A percentile compares a stretch with the other conserved stretches of the same genome.
Evolutionary conservation across 2,329 filamentous ascomycete genomes (phyloP).

Genomic region (Periglandula ipomoeae): DNA sequence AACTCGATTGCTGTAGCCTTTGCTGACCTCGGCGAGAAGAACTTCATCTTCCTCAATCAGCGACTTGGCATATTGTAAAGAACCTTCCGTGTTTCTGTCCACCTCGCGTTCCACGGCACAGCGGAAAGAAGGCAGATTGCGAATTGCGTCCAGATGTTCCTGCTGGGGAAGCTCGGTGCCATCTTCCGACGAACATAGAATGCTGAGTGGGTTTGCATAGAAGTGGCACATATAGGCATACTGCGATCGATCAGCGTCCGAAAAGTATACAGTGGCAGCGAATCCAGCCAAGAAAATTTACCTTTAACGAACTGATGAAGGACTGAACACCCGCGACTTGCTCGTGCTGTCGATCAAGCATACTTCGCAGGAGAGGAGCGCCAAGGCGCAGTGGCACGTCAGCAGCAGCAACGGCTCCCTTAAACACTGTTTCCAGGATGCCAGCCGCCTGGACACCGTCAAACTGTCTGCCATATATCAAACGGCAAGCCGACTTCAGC

Average conservation of each 20-base stretch:
- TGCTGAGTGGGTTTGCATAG: conserved; percentile 65
- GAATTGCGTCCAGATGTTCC: conserved; percentile 58
- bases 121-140: conserved; percentile 61
- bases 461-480: conserved; percentile 63
- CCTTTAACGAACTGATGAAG: conserved; percentile 62
- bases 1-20: conserved; percentile 22
- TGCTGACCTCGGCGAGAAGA: conserved; percentile 36
- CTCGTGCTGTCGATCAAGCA: conserved; percentile 65
- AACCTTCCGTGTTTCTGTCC: conserved; percentile 29
- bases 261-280: neutral
- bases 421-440: conserved; percentile 65
- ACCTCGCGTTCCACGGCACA: conserved; percentile 39
- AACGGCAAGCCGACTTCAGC: conserved; percentile 57
- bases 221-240: conserved; percentile 84
- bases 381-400: conserved; percentile 54
- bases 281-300: conserved; percentile 18
- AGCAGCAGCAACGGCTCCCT: conserved; percentile 49
- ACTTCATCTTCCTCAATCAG: conserved; percentile 52
- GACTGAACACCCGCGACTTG: conserved; percentile 68
- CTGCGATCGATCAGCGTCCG: conserved; percentile 26
- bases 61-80: conserved; percentile 32
- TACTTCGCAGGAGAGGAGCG: conserved; percentile 48
- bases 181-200: conserved; percentile 39
- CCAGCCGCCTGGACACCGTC: conserved; percentile 65
- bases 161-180: conserved; percentile 32